Base-by-base conservation (phyloP, 768 basidiomycete species). In the Hirschioporus abietinus region DNA sequence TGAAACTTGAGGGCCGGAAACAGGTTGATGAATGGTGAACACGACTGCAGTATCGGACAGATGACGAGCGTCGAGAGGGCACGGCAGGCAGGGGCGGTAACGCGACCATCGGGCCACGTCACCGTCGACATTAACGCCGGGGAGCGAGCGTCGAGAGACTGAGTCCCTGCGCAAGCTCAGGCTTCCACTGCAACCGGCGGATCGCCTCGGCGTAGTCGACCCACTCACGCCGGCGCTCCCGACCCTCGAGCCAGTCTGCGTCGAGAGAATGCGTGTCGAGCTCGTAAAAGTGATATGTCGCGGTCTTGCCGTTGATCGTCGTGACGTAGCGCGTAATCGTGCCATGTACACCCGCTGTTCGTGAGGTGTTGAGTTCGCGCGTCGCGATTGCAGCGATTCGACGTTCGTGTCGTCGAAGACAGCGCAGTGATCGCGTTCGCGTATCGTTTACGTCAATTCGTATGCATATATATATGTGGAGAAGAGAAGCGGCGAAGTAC, bases 241-340 rank as follows among this genome's bases (percentile, higher is more conserved):
- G 82, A 72, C 84, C 80, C 76, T 95, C 93, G 66, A 91, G 79
- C 93, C 93, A 95, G 68, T 91, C 87, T 68, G 85, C 80, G 71
- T 93, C 93, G 66, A 95, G 85, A 57, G 79, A 80, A 18, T 84
- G 81, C 62, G 93, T 92, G 77, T 95, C 93, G 72, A 95, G 84
- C 76, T 95, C 93, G 79, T 91, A 95, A 70, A 95, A 93, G 78
- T 95, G 93, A 79, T 93, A 95, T 52, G 88, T 95, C 65, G 90
- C 84, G 64, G 91, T 86, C 36, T 89, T 86, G 58, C 89, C 85
- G 68, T 88, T 86, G 77, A 92, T 91, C 61, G 93, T 94, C 65
- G 86, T 90, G 63, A 95, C 90, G 78, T 85, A 93, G 73, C 92
- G 89, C 71, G 90, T 92, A 71, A 95, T 91, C 69, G 81, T 89